Percentiles rank a stretch among this genome's conserved stretches.
Conservation (phyloP, 257 asterid species). For the Echium plantagineum region DNA sequence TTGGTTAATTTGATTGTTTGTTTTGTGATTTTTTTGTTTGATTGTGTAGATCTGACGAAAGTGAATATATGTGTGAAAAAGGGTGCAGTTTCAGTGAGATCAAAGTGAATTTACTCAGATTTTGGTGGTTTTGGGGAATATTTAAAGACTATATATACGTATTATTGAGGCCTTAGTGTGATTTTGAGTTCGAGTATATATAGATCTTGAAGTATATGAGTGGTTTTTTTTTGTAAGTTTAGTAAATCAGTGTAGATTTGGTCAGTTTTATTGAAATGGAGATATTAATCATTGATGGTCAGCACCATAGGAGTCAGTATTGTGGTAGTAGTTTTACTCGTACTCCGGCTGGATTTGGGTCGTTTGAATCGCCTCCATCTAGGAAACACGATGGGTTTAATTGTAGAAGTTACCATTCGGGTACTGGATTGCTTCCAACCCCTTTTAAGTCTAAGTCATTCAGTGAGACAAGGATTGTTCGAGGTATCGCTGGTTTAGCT, state of each 20-base stretch:
- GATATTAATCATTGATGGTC: constrained; percentile 54
- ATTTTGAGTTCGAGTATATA: background rate
- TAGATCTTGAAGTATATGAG: constrained; percentile 8
- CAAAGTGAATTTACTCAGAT: constrained; percentile 40
- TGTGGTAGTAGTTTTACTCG: constrained; percentile 21
- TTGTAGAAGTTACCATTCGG: constrained; percentile 53
- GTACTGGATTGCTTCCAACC: constrained; percentile 47
- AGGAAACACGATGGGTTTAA: constrained; percentile 31
- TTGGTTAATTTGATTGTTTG: background rate
- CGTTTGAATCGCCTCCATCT: constrained; percentile 27
- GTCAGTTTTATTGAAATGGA: background rate
- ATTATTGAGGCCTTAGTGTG: constrained; percentile 2
- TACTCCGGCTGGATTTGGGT: constrained; percentile 22
- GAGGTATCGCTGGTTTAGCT: constrained; percentile 14
- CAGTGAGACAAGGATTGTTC: constrained; percentile 23
- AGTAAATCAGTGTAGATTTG: background rate
- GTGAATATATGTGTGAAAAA: constrained; percentile 37
- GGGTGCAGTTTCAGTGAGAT: constrained; percentile 18
- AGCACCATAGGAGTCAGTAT: constrained; percentile 43
- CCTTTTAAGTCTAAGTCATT: constrained; percentile 29
- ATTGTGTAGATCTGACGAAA: constrained; percentile 66
- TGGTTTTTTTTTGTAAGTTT: constrained; percentile 1
- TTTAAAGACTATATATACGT: background rate
- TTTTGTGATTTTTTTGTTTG: constrained; percentile 9
- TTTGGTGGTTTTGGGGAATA: constrained; percentile 64